These are phyloP conservation scores for Apiotrichum laibachii DNA, from an alignment of 1,284 basidiomycete species.

Conservation along the genomic window DNA sequence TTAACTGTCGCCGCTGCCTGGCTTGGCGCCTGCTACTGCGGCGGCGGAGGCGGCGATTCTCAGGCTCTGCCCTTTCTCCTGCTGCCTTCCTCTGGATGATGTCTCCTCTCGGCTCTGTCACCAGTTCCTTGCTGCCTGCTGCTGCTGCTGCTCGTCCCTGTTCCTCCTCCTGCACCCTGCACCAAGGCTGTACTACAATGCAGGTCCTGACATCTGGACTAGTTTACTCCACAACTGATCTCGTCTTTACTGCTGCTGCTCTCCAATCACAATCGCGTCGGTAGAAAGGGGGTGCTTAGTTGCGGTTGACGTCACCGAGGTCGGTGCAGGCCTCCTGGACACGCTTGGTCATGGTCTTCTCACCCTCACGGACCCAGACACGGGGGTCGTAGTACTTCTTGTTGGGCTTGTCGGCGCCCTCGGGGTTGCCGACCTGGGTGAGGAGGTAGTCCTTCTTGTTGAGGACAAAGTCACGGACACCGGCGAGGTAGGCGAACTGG, in stretches of 20 bases:
- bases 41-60: too few relatives aligned
- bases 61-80: too few relatives aligned
- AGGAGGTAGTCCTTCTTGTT: constrained; percentile 82
- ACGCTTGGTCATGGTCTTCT: constrained; percentile 85
- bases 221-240: constrained; percentile 1
- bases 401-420: constrained; percentile 91
- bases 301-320: constrained; percentile 68
- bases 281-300: constrained; percentile 21
- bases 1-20: too few relatives aligned
- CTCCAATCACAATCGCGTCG: not conserved
- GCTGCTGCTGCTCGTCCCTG: not conserved
- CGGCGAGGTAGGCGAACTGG: constrained; percentile 71
- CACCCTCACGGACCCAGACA: constrained; percentile 97
- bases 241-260: not conserved
- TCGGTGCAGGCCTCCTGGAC: constrained; percentile 90
- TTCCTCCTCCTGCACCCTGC: not conserved
- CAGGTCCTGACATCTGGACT: constrained; percentile 1
- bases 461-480: constrained; percentile 83
- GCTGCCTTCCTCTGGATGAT: too few relatives aligned
- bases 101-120: not conserved
- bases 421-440: constrained; percentile 90
- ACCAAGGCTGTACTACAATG: not conserved
- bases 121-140: not conserved
- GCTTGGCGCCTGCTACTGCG: too few relatives aligned
- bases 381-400: constrained; percentile 95